Conservation (phyloP, 2,329 filamentous ascomycete species). For the Rhynchosporium agropyri region DNA sequence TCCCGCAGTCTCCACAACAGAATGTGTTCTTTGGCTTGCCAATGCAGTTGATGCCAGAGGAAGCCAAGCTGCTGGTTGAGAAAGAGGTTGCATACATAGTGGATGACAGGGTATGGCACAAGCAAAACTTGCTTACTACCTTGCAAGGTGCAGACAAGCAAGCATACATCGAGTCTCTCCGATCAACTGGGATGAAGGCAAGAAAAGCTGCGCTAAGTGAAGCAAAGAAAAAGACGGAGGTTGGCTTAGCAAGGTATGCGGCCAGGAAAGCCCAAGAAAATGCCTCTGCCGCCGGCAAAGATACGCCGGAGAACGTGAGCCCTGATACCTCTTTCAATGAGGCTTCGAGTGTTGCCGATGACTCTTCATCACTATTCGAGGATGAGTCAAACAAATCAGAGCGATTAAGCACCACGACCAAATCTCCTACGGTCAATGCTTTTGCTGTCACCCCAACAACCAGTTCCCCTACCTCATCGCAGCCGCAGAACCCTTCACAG, state of each 20-base stretch:
- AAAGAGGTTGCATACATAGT: slow-evolving; percentile 76
- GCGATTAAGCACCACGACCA: slow-evolving; percentile 40
- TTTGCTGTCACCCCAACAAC: slow-evolving; percentile 49
- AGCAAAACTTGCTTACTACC: slow-evolving; percentile 57
- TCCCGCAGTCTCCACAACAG: slow-evolving; percentile 91
- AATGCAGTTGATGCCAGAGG: slow-evolving; percentile 87
- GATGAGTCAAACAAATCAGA: slow-evolving; percentile 14
- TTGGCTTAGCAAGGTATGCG: slow-evolving; percentile 37
- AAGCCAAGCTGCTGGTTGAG: slow-evolving; percentile 79
- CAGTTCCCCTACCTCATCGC: slow-evolving; percentile 46
- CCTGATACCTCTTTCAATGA: slow-evolving; percentile 16
- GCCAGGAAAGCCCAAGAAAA: slow-evolving; percentile 29
- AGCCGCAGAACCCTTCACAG: slow-evolving; percentile 32
- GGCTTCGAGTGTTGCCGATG: slow-evolving; percentile 14
- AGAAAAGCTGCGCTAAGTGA: slow-evolving; percentile 44
- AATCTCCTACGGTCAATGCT: slow-evolving; percentile 29
- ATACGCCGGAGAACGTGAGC: slow-evolving; percentile 15
- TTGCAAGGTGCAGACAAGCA: slow-evolving; percentile 60
- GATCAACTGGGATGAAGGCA: slow-evolving; percentile 49
- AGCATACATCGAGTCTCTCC: slow-evolving; percentile 63
- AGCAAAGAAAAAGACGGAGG: slow-evolving; percentile 34
- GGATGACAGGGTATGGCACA: slow-evolving; percentile 76
- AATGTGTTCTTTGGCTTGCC: slow-evolving; percentile 91
- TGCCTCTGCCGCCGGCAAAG: slow-evolving; percentile 6
- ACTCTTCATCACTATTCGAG: slow-evolving; percentile 33